A percentile compares a stretch with the other conserved stretches of the same genome.
These are phyloP conservation scores for Plasmodium relictum DNA, from an alignment of 169 alveolate species.

Conservation along the genomic window DNA sequence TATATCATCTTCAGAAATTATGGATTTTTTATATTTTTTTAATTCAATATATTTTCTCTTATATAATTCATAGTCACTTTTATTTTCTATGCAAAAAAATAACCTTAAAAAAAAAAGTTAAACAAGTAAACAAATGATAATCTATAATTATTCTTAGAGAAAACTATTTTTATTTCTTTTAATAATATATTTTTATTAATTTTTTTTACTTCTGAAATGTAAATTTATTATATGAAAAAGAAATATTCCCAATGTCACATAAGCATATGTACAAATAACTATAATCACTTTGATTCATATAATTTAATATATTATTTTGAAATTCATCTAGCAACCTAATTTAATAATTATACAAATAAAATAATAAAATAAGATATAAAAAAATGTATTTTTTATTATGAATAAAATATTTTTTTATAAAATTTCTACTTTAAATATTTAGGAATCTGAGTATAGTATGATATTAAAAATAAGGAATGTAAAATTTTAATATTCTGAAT, in stretches of 20 bases:
- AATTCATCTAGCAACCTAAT: conserved; percentile 43
- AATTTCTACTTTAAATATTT: conserved; percentile 26
- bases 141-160: too few species aligned
- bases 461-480: conserved; percentile 48
- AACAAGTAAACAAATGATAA: not conserved
- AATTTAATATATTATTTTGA: conserved; percentile 43
- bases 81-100: conserved; percentile 65
- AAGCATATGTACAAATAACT: conserved; percentile 45
- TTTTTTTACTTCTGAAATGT: conserved; percentile 34
- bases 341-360: not conserved
- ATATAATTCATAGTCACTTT: conserved; percentile 54
- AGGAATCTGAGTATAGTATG: conserved; percentile 59
- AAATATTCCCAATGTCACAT: conserved; percentile 61
- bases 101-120: conserved; percentile 9
- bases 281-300: conserved; percentile 57
- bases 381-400: not conserved
- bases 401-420: not conserved
- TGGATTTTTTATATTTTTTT: conserved; percentile 19
- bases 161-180: too few species aligned
- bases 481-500: conserved; percentile 37
- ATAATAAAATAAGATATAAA: not conserved
- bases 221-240: conserved; percentile 53
- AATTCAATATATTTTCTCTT: conserved; percentile 25
- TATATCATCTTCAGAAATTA: not conserved
- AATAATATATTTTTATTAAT: not conserved